Base-by-base conservation (phyloP, 2,329 filamentous ascomycete genomes). In the Paradendryphiella salina region DNA sequence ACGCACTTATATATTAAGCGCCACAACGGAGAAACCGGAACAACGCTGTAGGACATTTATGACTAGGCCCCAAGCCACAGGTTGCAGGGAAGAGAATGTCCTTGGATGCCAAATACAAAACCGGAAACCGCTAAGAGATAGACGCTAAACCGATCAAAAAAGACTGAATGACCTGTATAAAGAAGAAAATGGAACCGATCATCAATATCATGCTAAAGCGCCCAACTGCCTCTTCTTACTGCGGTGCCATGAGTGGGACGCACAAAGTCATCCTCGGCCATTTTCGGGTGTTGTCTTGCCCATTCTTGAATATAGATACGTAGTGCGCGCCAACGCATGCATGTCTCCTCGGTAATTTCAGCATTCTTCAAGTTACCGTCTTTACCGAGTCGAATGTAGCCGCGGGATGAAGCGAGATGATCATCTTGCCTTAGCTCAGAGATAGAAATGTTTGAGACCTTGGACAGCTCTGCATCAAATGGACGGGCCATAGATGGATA, bases 241-340 rank as follows among this genome's bases (percentile, higher is more conserved):
- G 67, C 73, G 18, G 75, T 74, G 9, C 77, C 78, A 60, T 72
- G 75, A 5, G 43, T 33, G 10, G 69, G 70, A 31, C 67, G 56
- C 17, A 63, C 51, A 10, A 51, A 51, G 8, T 61, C 66, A 20
- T 64, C 70, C 14, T 61, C 65, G 13, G 61, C 60, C 72, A 94
- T 84, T 55, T 84, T 81, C 4, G 91, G 90, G 69, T 95, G 89
- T 73, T 96, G 91, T 49, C 87, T 81, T 18, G 88, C 92, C 93
- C 93, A 97, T 71, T 96, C 91, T 31, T 81, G 80, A 32, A 97
- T 88, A 71, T 97, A 97, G 33, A 85, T 69, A 66, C 86, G 87
- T 35, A 97, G 77, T 1, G 93, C 93, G 66, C 82, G 85, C 93
- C 93, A 97, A 45, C 93, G 82, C 46, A 85, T 79, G 78, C 88